A percentile compares a stretch with the other conserved stretches of the same genome.
These are phyloP conservation scores for Trichophyton equinum DNA, from an alignment of 2,329 filamentous ascomycete species.

Conservation along the genomic window DNA sequence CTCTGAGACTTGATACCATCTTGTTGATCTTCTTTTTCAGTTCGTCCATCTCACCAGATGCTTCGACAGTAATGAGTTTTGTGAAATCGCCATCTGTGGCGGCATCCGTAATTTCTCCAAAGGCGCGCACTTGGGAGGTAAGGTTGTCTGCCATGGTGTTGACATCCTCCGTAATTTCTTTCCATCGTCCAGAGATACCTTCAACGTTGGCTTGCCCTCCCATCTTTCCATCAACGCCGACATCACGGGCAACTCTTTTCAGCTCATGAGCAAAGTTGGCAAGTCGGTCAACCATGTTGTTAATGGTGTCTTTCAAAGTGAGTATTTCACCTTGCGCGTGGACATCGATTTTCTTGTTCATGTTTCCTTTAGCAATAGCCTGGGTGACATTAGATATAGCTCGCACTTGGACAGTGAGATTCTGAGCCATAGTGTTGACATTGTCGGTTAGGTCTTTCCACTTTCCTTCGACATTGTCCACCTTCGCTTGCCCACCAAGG, in stretches of 20 bases:
- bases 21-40: conserved; percentile 98
- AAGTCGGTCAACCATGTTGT: conserved; percentile 93
- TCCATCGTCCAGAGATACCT: conserved; percentile 88
- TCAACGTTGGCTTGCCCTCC: conserved; percentile 91
- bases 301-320: conserved; percentile 89
- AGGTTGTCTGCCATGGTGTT: conserved; percentile 82
- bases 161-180: conserved; percentile 93
- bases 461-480: conserved; percentile 53
- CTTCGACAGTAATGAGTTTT: conserved; percentile 90
- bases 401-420: conserved; percentile 57
- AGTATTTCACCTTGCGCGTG: conserved; percentile 91
- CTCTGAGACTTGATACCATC: conserved; percentile 91
- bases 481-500: conserved; percentile 51
- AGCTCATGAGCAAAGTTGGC: conserved; percentile 95
- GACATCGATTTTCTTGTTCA: conserved; percentile 91
- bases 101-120: conserved; percentile 96
- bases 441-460: conserved; percentile 57
- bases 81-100: conserved; percentile 96
- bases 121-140: conserved; percentile 93
- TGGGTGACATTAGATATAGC: conserved; percentile 91
- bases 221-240: conserved; percentile 97
- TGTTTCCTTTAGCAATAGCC: conserved; percentile 87
- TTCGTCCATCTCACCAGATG: conserved; percentile 97
- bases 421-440: conserved; percentile 55
- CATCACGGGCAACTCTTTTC: conserved; percentile 88